These are phyloP conservation scores for Termitomyces sp. DNA, from an alignment of 768 basidiomycete species.

Conservation along the genomic window DNA sequence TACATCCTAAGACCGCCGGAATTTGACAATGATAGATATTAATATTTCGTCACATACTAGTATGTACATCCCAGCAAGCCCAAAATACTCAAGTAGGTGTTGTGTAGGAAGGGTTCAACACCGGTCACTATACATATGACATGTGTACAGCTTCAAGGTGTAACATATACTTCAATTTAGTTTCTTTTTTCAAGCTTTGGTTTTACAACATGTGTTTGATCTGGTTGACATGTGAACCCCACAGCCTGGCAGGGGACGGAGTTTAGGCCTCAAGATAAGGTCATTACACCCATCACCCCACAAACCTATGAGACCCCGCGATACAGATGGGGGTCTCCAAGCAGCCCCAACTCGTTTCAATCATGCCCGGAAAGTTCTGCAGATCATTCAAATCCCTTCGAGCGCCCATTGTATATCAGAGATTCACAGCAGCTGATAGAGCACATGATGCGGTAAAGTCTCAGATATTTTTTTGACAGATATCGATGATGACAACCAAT, in stretches of 20 bases:
- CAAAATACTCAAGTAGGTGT: too few species aligned
- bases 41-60: too few species aligned
- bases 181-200: background rate
- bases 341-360: background rate
- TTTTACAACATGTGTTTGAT: background rate
- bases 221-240: background rate
- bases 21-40: background rate
- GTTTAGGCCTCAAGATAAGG: background rate
- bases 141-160: too few species aligned
- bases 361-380: background rate
- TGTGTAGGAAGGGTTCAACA: background rate
- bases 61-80: background rate
- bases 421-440: background rate
- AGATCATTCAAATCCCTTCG: background rate
- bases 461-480: too few species aligned
- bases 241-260: too few species aligned
- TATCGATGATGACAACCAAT: background rate
- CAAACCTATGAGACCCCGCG: background rate
- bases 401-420: background rate
- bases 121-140: background rate
- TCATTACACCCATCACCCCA: background rate
- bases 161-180: background rate
- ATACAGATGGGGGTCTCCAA: background rate
- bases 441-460: too few species aligned
- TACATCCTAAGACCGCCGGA: background rate